These are phyloP conservation scores for Azolla pinnata DNA, from an alignment of 75 land plant species.

Conservation along the genomic window DNA sequence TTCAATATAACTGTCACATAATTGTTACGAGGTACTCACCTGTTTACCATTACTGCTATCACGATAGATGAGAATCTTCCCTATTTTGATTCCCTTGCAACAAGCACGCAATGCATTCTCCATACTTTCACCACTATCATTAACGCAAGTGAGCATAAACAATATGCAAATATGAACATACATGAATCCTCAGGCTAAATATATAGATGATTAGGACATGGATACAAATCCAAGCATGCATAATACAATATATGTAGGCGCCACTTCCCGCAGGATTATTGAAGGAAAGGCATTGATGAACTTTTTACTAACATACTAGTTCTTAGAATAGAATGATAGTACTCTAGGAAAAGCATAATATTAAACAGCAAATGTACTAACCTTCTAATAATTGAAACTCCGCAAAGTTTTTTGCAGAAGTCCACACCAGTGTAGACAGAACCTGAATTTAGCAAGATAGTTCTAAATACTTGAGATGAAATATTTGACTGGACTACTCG, in stretches of 20 bases:
- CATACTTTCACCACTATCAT: constrained; percentile 91
- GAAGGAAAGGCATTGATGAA: too few species aligned
- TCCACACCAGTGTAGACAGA: constrained; percentile 61
- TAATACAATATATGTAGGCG: too few species aligned
- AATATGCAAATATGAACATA: too few species aligned
- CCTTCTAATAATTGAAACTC: constrained; percentile 77
- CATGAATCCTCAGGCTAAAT: background rate
- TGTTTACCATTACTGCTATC: constrained; percentile 59
- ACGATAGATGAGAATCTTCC: constrained; percentile 79
- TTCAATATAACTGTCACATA: background rate
- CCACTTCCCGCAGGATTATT: too few species aligned
- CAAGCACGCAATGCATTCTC: constrained; percentile 89
- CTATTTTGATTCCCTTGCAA: constrained; percentile 90
- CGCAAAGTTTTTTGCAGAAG: constrained; percentile 70
- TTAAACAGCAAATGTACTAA: too few species aligned
- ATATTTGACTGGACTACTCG: background rate
- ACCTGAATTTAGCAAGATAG: constrained; percentile 27
- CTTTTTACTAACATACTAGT: too few species aligned
- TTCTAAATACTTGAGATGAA: background rate
- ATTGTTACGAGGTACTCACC: constrained; percentile 10
- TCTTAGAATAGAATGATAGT: too few species aligned
- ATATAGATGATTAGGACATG: constrained; percentile 2
- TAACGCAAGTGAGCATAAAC: too few species aligned
- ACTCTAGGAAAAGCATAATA: too few species aligned
- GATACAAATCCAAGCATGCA: too few species aligned